Base-by-base conservation (phyloP, 371 early-diverging fungal genomes). In the Apophysomyces sp. region DNA sequence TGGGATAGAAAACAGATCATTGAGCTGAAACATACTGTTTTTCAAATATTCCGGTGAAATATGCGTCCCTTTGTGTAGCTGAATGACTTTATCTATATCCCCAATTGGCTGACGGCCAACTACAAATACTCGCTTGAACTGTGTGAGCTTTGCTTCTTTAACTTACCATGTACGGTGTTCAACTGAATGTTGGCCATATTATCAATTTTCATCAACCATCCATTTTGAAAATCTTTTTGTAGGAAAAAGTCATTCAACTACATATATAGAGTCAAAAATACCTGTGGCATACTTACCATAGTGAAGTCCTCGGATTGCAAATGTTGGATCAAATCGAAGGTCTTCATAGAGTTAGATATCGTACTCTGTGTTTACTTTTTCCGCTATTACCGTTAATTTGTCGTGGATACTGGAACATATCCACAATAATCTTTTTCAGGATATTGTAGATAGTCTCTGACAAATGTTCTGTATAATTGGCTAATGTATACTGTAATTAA, bases 201-300 rank as follows among this genome's bases (percentile, higher is more conserved):
- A 61, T 88, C 89, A 31, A 88, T 75, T 60, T 88, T 88, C 83
- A 88, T 86, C 54, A 88, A 57, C 85, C 86, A 88, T 5, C 89
- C 87, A 34, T 82, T 84, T 29, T 83, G 77, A 31, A 75, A 71
- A 62, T 86, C 86, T 79, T 44, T n/a, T 21, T 9, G 8, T 21
- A 44, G 60, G 28, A 24, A 21, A 34, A 37, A 11, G 24, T n/a
- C 5, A 36, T 15, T 57, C 54, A n/a, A n/a, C n/a, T n/a, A n/a
- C n/a, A n/a, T n/a, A n/a, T n/a, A n/a, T n/a, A n/a, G 26, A 52
- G 5, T 37, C 18, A 39, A 54, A 53, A 5, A 36, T 53, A 31
- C 13, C 28, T 49, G 4, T 2, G 11, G 13, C 18, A 15, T 57
- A 55, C 54, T 29, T 74, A 82, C 82, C 81, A 44, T 84, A 86